Evolutionary conservation across 257 asterid species (phyloP), one percentile per base, ranked within the genome.

Genomic region (Rauvolfia tetraphylla): DNA sequence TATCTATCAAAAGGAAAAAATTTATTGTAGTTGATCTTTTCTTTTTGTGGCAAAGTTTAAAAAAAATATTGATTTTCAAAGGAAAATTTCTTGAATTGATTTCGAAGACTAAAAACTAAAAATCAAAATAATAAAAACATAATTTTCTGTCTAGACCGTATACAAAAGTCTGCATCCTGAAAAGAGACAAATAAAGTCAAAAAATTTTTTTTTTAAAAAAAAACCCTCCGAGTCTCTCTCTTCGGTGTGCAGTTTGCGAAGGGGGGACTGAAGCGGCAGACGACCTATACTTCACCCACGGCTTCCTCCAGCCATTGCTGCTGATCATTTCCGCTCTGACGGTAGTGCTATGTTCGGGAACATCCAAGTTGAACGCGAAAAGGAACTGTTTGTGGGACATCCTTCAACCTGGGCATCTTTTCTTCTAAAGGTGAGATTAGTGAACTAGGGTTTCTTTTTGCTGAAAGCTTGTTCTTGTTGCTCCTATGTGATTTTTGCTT

Each of bases 191-290:
- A 44, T 7, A 1, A 0, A 3, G n/a, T n/a, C n/a, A n/a, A n/a
- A n/a, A n/a, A n/a, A n/a, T n/a, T n/a, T n/a, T n/a, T n/a, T n/a
- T n/a, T n/a, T n/a, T n/a, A n/a, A 46, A 46, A 46, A 46, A 11
- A 13, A 46, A 46, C 10, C 51, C 51, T 2, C 51, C 3, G 8
- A 8, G 0, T 57, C 65, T 33, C 46, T 33, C 18, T 66, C 29
- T 36, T 39, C 1, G 63, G 3, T 13, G 23, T 36, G 49, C 22
- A 59, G 29, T 59, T 59, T 27, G 8, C 38, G 0, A 29, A 27
- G 49, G 71, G 9, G 49, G 15, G 71, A 20, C 49, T 66, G 49
- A 66, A 36, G 71, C 71, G 46, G 71, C 14, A 61, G 68, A 63
- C n/a, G 11, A 63, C 44, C 4, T 17, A 38, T 10, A 62, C 68